Percentiles rank a stretch among this genome's conserved stretches.
phyloP scores from a whole-genome alignment of 495 filamentous ascomycete genomes.

The Podospora didyma region DNA sequence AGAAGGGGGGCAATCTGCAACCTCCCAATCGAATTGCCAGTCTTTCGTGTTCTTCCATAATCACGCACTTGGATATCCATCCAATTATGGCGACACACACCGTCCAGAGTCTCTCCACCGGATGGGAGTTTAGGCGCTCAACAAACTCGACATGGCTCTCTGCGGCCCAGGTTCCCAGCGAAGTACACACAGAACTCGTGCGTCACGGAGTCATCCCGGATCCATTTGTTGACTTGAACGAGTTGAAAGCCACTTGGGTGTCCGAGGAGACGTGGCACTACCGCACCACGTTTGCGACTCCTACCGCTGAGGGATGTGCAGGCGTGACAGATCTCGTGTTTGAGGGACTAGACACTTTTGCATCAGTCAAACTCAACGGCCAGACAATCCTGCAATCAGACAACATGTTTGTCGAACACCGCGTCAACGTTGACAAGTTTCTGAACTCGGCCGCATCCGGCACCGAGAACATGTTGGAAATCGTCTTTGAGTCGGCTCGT shows the following conservation, averaged over 20 bases:
- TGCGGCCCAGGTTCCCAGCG: constrained; percentile 16
- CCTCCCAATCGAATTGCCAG: too few species aligned
- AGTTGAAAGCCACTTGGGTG: constrained; percentile 63
- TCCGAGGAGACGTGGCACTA: constrained; percentile 64
- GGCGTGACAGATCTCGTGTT: constrained; percentile 54
- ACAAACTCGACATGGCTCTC: constrained; percentile 17
- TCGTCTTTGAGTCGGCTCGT: constrained; percentile 42
- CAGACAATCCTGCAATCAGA: constrained; percentile 52
- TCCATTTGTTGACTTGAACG: constrained; percentile 66
- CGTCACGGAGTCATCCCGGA: constrained; percentile 44
- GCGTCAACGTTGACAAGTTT: constrained; percentile 29
- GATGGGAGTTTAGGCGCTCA: constrained; percentile 19
- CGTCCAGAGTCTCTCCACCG: constrained; percentile 1
- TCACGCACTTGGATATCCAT: not conserved
- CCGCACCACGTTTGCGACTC: constrained; percentile 35
- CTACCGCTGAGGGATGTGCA: constrained; percentile 12
- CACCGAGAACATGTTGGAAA: constrained; percentile 29
- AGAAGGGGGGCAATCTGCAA: too few species aligned
- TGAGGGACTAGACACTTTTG: constrained; percentile 71
- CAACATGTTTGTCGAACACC: constrained; percentile 65
- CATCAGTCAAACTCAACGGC: constrained; percentile 61
- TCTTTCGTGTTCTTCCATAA: too few species aligned
- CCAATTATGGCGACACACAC: not conserved
- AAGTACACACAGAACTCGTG: constrained; percentile 25
- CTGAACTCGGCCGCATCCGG: constrained; percentile 5